Conservation (phyloP, 106 monocot genomes). For the Dendrobium chrysotoxum region DNA sequence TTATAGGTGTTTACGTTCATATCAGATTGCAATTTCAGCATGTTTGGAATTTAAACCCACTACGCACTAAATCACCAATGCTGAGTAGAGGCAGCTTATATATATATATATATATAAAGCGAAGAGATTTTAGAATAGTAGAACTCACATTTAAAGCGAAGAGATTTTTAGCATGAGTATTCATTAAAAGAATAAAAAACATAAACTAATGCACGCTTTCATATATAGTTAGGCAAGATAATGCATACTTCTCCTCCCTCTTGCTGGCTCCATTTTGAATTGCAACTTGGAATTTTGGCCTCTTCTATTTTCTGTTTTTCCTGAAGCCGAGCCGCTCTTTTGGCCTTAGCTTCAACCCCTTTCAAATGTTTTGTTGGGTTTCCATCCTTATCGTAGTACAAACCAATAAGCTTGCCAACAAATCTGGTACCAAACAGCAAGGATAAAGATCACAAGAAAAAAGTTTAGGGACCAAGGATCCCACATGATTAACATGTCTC, state of each 20-base stretch:
- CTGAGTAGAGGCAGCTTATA: too few relatives aligned
- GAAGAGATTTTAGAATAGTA: not conserved
- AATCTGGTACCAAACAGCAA: constrained; percentile 30
- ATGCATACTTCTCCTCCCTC: constrained; percentile 81
- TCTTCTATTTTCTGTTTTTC: constrained; percentile 91
- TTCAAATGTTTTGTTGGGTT: constrained; percentile 88
- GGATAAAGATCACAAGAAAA: not conserved
- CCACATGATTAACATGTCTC: not conserved
- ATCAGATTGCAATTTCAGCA: not conserved
- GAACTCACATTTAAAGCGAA: not conserved
- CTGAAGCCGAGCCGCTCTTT: constrained; percentile 83
- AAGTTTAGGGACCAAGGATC: constrained; percentile 1
- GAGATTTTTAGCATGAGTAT: not conserved
- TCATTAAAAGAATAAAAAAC: not conserved
- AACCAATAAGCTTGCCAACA: constrained; percentile 83
- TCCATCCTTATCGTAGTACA: constrained; percentile 82
- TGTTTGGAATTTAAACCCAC: too few relatives aligned
- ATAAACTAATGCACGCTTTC: not conserved
- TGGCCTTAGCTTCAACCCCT: constrained; percentile 88
- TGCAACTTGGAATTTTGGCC: constrained; percentile 81
- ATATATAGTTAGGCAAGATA: not conserved
- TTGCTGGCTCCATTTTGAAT: constrained; percentile 90
- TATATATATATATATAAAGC: not conserved
- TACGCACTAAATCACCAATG: too few relatives aligned
- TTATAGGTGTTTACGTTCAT: not conserved